phyloP scores from a whole-genome alignment of 2,329 filamentous ascomycete genomes.

The Trichophyton mentagrophytes region DNA sequence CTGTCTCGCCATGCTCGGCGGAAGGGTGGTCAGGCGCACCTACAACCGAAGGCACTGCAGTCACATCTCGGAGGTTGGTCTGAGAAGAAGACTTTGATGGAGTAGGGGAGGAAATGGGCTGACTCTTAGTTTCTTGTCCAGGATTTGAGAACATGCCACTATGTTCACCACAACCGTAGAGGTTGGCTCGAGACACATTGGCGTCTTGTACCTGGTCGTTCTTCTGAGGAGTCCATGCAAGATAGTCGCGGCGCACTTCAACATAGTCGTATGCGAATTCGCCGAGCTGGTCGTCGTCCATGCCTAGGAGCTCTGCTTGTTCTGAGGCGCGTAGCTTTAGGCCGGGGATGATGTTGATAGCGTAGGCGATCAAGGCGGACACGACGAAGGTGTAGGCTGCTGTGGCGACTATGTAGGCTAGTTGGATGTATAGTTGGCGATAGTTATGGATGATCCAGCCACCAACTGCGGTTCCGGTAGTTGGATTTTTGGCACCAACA shows the following conservation, averaged over 20 bases:
- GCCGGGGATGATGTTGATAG: constrained; percentile 58
- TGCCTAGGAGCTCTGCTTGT: constrained; percentile 56
- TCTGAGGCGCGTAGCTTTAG: constrained; percentile 54
- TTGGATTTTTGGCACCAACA: constrained; percentile 29
- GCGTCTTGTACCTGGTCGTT: constrained; percentile 37
- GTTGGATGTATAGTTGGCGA: constrained; percentile 57
- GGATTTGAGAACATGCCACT: constrained; percentile 39
- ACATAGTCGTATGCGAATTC: constrained; percentile 43
- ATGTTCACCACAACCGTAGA: constrained; percentile 49
- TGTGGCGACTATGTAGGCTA: constrained; percentile 53
- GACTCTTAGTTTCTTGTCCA: not conserved
- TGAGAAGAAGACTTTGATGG: constrained; percentile 2
- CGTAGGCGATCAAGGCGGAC: constrained; percentile 56
- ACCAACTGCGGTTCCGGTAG: constrained; percentile 35
- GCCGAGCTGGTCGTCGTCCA: constrained; percentile 41
- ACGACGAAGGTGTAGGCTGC: constrained; percentile 55
- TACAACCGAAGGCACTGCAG: not conserved
- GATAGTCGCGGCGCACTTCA: constrained; percentile 39
- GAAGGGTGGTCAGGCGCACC: not conserved
- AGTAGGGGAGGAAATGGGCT: not conserved
- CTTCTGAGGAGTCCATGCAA: constrained; percentile 38
- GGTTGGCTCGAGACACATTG: constrained; percentile 44
- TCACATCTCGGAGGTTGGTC: not conserved
- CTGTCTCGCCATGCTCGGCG: not conserved
- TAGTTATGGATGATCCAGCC: constrained; percentile 62